A percentile compares a stretch with the other conserved stretches of the same genome.
These are phyloP conservation scores for Periconia sp. DNA, from an alignment of 2,329 filamentous ascomycete genomes.

Conservation along the genomic window DNA sequence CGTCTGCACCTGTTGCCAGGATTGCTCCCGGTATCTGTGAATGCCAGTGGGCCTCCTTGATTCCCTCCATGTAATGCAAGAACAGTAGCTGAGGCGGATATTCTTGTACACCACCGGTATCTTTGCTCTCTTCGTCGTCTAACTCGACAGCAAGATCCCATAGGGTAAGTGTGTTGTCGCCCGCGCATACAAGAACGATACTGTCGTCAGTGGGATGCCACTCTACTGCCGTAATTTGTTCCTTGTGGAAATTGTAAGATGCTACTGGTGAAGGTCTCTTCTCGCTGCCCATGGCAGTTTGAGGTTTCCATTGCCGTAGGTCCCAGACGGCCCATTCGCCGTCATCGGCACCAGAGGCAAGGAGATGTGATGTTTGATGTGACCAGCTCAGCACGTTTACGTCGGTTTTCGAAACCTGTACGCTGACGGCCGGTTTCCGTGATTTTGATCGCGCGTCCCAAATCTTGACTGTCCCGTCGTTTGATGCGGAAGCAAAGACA, in stretches of 20 bases:
- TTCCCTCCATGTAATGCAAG: slow-evolving; percentile 93
- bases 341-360: slow-evolving; percentile 92
- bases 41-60: slow-evolving; percentile 98
- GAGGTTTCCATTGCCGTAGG: slow-evolving; percentile 88
- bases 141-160: slow-evolving; percentile 98
- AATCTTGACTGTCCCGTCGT: slow-evolving; percentile 91
- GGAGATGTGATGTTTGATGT: slow-evolving; percentile 81
- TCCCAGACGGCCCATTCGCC: slow-evolving; percentile 97
- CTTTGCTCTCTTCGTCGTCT: slow-evolving; percentile 94
- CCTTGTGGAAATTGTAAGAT: slow-evolving; percentile 92
- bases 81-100: slow-evolving; percentile 95
- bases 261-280: slow-evolving; percentile 80
- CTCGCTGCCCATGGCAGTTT: slow-evolving; percentile 52
- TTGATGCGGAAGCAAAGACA: slow-evolving; percentile 92
- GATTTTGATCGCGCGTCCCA: slow-evolving; percentile 96
- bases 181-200: slow-evolving; percentile 89
- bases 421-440: slow-evolving; percentile 83
- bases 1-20: slow-evolving; percentile 86
- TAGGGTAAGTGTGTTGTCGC: slow-evolving; percentile 90
- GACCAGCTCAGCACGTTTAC: slow-evolving; percentile 99
- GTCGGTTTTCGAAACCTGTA: slow-evolving; percentile 82
- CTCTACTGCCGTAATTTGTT: slow-evolving; percentile 93
- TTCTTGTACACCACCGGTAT: slow-evolving; percentile 84
- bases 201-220: slow-evolving; percentile 98
- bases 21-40: slow-evolving; percentile 90